A percentile compares a stretch with the other conserved stretches of the same genome.
Conservation (phyloP, 495 filamentous ascomycete species). For the Sabuloglossum arenarium region DNA sequence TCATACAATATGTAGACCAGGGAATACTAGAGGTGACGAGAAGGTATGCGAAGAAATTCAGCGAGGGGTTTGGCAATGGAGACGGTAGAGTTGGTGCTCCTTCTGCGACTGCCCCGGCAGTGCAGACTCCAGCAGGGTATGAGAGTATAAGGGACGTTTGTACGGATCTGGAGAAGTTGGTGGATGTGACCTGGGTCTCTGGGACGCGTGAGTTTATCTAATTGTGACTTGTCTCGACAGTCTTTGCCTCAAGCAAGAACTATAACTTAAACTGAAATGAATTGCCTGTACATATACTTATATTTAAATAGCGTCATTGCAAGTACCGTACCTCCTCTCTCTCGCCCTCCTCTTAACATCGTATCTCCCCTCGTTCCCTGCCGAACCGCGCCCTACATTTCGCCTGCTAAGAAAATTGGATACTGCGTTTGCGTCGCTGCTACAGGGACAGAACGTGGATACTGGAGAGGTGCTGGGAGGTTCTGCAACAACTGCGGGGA, state of each 20-base stretch:
- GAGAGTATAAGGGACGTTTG: slow-evolving; percentile 44
- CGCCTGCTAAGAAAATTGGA: slow-evolving; percentile 55
- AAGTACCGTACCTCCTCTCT: slow-evolving; percentile 62
- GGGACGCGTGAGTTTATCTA: slow-evolving; percentile 48
- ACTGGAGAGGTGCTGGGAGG: slow-evolving; percentile 45
- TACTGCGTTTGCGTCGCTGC: slow-evolving; percentile 47
- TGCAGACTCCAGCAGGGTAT: slow-evolving; percentile 27
- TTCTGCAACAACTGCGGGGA: slow-evolving; percentile 27
- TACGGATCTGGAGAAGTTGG: slow-evolving; percentile 43
- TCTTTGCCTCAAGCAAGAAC: neutral
- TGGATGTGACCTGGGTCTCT: slow-evolving; percentile 65
- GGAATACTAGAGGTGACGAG: slow-evolving; percentile 41
- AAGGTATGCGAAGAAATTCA: slow-evolving; percentile 55
- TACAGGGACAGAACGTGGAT: slow-evolving; percentile 43
- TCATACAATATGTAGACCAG: slow-evolving; percentile 46
- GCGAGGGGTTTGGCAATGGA: slow-evolving; percentile 8
- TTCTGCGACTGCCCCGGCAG: neutral
- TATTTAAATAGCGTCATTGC: slow-evolving; percentile 41
- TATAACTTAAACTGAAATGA: neutral
- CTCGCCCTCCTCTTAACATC: slow-evolving; percentile 46
- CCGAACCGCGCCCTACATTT: slow-evolving; percentile 43
- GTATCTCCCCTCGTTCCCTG: slow-evolving; percentile 44
- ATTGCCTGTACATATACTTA: neutral
- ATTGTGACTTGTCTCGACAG: too few species aligned
- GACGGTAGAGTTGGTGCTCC: neutral